A percentile compares a stretch with the other conserved stretches of the same genome.
These are phyloP conservation scores for Calonectria henricotiae DNA, from an alignment of 2,329 filamentous ascomycete genomes.

Conservation along the genomic window DNA sequence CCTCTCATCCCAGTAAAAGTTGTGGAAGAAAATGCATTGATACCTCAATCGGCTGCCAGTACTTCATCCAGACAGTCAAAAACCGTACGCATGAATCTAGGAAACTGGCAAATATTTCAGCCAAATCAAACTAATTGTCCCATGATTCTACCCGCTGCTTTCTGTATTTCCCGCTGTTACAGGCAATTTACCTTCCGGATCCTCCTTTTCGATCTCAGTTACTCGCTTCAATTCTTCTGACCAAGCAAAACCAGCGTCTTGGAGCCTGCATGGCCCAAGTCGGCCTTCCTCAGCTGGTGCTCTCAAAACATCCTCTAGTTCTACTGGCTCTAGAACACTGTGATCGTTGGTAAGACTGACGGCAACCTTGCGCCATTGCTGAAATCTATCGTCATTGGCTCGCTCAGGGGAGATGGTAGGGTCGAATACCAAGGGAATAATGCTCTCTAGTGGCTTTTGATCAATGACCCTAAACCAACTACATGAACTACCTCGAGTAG, in stretches of 20 bases:
- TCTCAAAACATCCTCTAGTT: not conserved
- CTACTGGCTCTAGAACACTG: not conserved
- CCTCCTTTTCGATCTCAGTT: no score
- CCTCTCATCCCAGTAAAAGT: no score
- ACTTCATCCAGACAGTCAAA: no score
- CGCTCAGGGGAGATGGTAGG: not conserved
- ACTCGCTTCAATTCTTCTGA: no score
- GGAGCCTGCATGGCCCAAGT: not conserved
- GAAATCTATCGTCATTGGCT: not conserved
- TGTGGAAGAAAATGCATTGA: no score
- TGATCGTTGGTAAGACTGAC: not conserved
- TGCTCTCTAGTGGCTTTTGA: not conserved
- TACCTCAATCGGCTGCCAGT: no score
- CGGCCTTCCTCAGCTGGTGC: not conserved
- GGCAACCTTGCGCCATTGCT: not conserved
- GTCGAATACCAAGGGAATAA: not conserved
- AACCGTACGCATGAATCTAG: no score
- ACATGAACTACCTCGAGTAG: not conserved
- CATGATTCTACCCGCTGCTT: no score
- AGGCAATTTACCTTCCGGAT: no score
- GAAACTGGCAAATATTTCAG: no score
- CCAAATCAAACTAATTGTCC: no score
- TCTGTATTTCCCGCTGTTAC: no score
- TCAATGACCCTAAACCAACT: not conserved
- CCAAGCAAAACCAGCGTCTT: not conserved